These are phyloP conservation scores for Nemania diffusa DNA, from an alignment of 2,329 filamentous ascomycete species.

Conservation along the genomic window DNA sequence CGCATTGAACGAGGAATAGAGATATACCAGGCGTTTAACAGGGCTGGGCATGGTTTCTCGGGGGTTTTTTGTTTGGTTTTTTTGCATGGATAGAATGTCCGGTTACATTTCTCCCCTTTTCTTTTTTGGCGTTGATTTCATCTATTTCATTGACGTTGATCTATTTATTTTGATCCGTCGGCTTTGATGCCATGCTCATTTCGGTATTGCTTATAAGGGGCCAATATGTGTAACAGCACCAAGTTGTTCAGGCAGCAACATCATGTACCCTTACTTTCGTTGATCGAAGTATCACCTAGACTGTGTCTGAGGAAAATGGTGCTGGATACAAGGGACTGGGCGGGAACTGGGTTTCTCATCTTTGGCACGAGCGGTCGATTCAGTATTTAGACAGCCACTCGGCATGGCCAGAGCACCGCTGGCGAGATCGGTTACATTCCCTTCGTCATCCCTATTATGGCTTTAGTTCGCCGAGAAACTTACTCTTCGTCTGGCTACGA, in stretches of 20 bases:
- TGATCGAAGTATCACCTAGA: constrained; percentile 31
- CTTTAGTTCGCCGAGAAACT: neutral
- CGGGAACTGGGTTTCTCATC: constrained; percentile 30
- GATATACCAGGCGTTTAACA: constrained; percentile 41
- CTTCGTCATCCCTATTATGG: constrained; percentile 15
- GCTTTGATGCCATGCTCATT: constrained; percentile 6
- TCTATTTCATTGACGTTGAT: neutral
- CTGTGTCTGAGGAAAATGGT: constrained; percentile 12
- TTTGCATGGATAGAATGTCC: constrained; percentile 29
- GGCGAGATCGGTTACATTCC: constrained; percentile 19
- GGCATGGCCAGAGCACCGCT: constrained; percentile 26
- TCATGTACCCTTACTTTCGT: constrained; percentile 32
- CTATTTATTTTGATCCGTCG: constrained; percentile 11
- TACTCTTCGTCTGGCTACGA: constrained; percentile 36
- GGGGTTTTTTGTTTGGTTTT: constrained; percentile 18
- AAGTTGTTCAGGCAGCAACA: constrained; percentile 36
- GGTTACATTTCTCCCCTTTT: constrained; percentile 13
- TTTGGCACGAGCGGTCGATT: constrained; percentile 14
- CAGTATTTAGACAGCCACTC: constrained; percentile 27
- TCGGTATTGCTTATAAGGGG: constrained; percentile 28
- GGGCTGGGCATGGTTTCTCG: constrained; percentile 10
- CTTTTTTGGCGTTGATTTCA: neutral
- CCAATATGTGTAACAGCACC: constrained; percentile 34
- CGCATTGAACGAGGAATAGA: constrained; percentile 33
- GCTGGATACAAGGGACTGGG: constrained; percentile 8